These are phyloP conservation scores for Aspergillus quadricinctus DNA, from an alignment of 2,329 filamentous ascomycete species.

Conservation along the genomic window DNA sequence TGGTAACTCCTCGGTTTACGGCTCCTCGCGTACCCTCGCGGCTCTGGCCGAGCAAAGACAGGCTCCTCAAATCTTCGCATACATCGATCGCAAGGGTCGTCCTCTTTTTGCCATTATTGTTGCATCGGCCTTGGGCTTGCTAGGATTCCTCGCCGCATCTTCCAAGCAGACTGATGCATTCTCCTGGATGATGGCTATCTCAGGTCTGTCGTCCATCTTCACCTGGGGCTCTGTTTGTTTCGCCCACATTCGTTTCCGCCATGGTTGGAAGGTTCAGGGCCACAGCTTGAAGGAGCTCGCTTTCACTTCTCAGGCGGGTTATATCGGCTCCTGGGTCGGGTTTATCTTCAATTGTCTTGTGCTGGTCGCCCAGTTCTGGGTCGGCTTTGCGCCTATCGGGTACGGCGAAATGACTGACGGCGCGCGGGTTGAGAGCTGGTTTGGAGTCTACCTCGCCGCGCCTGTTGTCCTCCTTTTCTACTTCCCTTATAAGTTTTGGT, in stretches of 20 bases:
- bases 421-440: constrained; percentile 62
- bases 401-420: constrained; percentile 44
- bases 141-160: constrained; percentile 72
- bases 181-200: constrained; percentile 74
- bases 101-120: constrained; percentile 69
- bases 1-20: constrained; percentile 87
- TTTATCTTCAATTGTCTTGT: constrained; percentile 71
- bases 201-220: constrained; percentile 68
- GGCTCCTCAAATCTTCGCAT: constrained; percentile 70
- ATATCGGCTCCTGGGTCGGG: constrained; percentile 76
- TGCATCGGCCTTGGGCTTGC: constrained; percentile 64
- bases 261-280: constrained; percentile 67
- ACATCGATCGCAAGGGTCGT: constrained; percentile 77
- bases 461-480: constrained; percentile 60
- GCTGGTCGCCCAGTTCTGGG: constrained; percentile 82
- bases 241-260: constrained; percentile 87
- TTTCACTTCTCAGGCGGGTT: constrained; percentile 73
- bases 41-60: constrained; percentile 85
- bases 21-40: constrained; percentile 82
- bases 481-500: constrained; percentile 70
- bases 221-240: constrained; percentile 81
- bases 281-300: constrained; percentile 72
- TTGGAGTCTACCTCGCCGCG: constrained; percentile 56
- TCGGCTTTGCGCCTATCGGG: constrained; percentile 70
- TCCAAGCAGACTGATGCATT: constrained; percentile 60